Base-by-base conservation (phyloP, 192 early-diverging fungal species). In the Coemansia furcata region DNA sequence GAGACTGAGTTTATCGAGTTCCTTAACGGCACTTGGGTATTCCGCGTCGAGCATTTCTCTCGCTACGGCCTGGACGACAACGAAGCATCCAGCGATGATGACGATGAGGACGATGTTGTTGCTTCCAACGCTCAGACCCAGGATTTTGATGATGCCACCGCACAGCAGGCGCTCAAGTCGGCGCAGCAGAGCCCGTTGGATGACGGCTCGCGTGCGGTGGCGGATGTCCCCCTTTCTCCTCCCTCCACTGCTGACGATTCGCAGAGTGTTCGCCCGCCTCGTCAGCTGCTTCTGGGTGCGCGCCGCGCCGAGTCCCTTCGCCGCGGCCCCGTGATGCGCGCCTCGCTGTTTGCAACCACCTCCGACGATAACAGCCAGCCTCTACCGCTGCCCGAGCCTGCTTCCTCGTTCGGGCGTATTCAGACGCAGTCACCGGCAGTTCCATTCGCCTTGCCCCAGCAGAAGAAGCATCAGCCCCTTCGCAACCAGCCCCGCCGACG, bases 31-130 rank as follows among this genome's bases (percentile, higher is more conserved):
- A 85, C 84, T 0, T 99, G 98, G 98, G 88, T 79, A n/a, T 99
- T 99, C 80, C 71, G 85, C 15, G 97, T 99, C 8, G 85, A 94
- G 63, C 91, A 95, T 68, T 92, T 92, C 78, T 91, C 87, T 65
- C 78, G 84, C 50, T 97, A 97, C 69, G 93, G 92, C 10, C 71
- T 96, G 62, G 85, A 86, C 42, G 88, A 90, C 46, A 88, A 88
- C 26, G 85, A 88, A 23, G 87, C 86, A 21, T 80, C 87, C 19
- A 89, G 88, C 9, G 86, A 88, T 9, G 76, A 68, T 8, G 76
- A 74, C 14, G 76, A 74, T 8, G 80, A 66, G 10, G 69, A 64
- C 4, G 68, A 59, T 26, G 55, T 66, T 12, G 67, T 19, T 12
- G 60, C 21, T 21, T 33, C 37, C 67, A 35, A 35, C 44, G 7